Conservation (phyloP, 371 early-diverging fungal species). For the Mucor sp. region DNA sequence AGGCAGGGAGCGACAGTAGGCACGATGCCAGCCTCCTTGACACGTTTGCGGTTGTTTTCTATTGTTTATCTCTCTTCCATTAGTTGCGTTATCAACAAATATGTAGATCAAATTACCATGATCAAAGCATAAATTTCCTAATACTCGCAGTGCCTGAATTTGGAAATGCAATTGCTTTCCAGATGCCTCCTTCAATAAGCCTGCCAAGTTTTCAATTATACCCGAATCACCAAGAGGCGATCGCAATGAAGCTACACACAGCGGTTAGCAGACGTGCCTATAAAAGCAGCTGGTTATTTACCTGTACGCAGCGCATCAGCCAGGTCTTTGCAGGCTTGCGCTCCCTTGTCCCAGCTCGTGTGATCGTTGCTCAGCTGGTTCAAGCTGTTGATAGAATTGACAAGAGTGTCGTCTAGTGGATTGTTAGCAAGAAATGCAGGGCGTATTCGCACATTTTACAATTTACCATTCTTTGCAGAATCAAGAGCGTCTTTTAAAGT, state of each 20-base stretch:
- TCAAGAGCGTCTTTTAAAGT: slow-evolving; percentile 13
- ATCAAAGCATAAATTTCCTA: slow-evolving; percentile 82
- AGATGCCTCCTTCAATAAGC: slow-evolving; percentile 32
- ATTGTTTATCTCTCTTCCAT: neutral
- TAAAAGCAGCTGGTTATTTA: slow-evolving; percentile 8
- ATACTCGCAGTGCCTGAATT: slow-evolving; percentile 68
- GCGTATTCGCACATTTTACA: neutral
- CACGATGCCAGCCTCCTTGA: slow-evolving; percentile 57
- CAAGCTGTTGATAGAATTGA: neutral
- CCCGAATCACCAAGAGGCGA: slow-evolving; percentile 51
- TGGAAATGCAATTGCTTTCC: slow-evolving; percentile 35
- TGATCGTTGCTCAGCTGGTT: slow-evolving; percentile 10
- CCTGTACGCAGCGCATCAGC: slow-evolving; percentile 23
- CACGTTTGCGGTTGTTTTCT: slow-evolving; percentile 71
- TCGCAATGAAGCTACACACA: slow-evolving; percentile 42
- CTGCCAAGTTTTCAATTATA: slow-evolving; percentile 37
- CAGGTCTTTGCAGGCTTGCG: slow-evolving; percentile 12
- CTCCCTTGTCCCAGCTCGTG: slow-evolving; percentile 7
- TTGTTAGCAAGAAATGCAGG: neutral
- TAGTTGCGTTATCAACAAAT: neutral
- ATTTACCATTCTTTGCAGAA: slow-evolving; percentile 10
- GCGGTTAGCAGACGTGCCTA: neutral
- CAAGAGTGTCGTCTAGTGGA: neutral
- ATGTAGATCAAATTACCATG: slow-evolving; percentile 53
- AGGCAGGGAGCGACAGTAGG: slow-evolving; percentile 46